These are phyloP conservation scores for Carex scoparia DNA, from an alignment of 176 grass and related monocot genomes.

Conservation along the genomic window DNA sequence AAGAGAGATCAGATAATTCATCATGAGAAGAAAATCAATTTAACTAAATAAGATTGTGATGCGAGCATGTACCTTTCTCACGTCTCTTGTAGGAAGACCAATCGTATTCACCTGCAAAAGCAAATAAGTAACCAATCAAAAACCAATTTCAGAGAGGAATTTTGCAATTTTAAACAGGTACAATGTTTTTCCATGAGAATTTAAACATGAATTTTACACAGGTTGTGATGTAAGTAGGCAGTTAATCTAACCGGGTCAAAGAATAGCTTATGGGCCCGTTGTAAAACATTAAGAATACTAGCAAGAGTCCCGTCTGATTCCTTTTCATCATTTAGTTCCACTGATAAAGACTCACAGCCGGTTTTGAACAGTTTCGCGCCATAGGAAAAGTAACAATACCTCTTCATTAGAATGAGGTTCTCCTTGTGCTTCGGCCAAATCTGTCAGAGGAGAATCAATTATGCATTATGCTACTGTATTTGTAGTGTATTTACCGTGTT, in stretches of 20 bases:
- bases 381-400: conserved; percentile 61
- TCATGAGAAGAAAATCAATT: neutral
- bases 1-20: neutral
- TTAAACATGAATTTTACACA: neutral
- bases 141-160: neutral
- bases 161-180: neutral
- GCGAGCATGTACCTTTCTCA: conserved; percentile 43
- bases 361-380: conserved; percentile 46
- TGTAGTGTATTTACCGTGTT: too few species aligned
- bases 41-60: neutral
- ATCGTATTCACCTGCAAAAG: conserved; percentile 35
- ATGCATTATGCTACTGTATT: neutral
- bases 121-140: conserved; percentile 4
- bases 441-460: conserved; percentile 22
- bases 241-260: conserved; percentile 60
- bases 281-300: conserved; percentile 66
- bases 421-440: conserved; percentile 78
- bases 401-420: conserved; percentile 82
- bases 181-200: neutral
- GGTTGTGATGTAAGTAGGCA: neutral
- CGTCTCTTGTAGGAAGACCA: conserved; percentile 41
- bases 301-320: conserved; percentile 58
- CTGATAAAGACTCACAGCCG: conserved; percentile 42
- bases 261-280: conserved; percentile 43
- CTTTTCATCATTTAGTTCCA: conserved; percentile 56